Base-by-base conservation (phyloP, 306 rosid species). In the Pyrus bretschneideri region DNA sequence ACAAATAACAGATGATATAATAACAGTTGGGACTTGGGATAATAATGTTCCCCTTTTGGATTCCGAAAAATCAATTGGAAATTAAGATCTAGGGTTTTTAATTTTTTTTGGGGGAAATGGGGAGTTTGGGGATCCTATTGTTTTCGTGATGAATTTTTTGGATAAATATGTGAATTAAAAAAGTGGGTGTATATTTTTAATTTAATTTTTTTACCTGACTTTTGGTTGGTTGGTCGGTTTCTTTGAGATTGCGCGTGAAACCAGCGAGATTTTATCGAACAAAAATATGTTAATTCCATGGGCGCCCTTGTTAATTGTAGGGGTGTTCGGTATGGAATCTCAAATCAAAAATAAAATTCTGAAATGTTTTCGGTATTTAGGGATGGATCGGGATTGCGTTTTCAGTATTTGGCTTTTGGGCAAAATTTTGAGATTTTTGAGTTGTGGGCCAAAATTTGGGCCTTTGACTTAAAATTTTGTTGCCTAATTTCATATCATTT, bases 201-300 rank as follows among this genome's bases (percentile, higher is more conserved):
- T 68, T 38, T 38, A 2, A 40, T 68, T 38, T 38, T 7, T 38
- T 38, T 68, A 35, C 82, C 67, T 45, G 65, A 45, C 21, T 11
- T 62, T 38, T 38, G 42, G 42, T 38, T 33, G 59, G 49, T 77
- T 77, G 49, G 30, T 35, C 23, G 40, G 38, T 67, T 11, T 15
- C 60, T 46, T 64, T 22, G 63, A 45, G 22, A 42, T 68, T 69
- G 44, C 75, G 79, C 40, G 76, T 68, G 22, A 55, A 49, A 17
- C 27, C 68, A 30, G 68, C 23, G 3, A 63, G 42, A 10, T 13
- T 61, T 61, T 61, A 61, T 13, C 3, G 29, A 5, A 12, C 6
- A 9, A 57, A n/a, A 8, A 19, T 25, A 9, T 9, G 22, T 3
- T 14, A 4, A 49, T 49, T 14, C 55, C 55, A 49, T 14, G 18